A percentile compares a stretch with the other conserved stretches of the same genome.
Conservation (phyloP, 371 early-diverging fungal species). For the Apophysomyces ossiformis region DNA sequence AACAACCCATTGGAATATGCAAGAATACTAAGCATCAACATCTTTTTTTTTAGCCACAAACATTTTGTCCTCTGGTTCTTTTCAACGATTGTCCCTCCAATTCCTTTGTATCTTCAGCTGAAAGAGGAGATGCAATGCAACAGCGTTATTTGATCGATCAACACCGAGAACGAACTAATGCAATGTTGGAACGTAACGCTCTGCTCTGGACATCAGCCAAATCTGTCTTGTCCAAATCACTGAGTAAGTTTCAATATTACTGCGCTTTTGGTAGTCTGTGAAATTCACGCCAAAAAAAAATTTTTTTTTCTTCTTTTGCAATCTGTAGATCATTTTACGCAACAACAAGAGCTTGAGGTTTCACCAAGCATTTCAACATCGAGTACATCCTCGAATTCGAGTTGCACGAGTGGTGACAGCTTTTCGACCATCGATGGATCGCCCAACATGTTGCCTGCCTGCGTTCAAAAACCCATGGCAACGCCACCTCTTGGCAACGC, state of each 20-base stretch:
- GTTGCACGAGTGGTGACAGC: conserved; percentile 25
- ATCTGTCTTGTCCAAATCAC: not conserved
- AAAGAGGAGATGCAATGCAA: conserved; percentile 12
- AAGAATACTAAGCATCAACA: not conserved
- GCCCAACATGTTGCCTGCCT: not conserved
- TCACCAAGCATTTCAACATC: conserved; percentile 33
- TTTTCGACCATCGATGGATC: conserved; percentile 21
- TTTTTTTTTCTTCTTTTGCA: no score
- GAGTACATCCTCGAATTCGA: conserved; percentile 21
- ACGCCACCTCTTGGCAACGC: conserved; percentile 6
- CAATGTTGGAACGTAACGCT: conserved; percentile 43
- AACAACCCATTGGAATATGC: not conserved
- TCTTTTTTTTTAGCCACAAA: conserved; percentile 14
- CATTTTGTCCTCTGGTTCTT: conserved; percentile 27
- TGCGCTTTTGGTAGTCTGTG: not conserved
- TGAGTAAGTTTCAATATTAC: not conserved
- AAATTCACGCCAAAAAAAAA: not conserved
- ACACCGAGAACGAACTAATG: conserved; percentile 34
- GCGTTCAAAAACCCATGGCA: not conserved
- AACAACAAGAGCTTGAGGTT: conserved; percentile 19
- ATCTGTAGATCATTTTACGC: no score
- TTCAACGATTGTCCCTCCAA: conserved; percentile 27
- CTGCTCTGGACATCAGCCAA: conserved; percentile 32
- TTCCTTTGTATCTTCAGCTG: conserved; percentile 10
- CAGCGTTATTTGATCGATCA: conserved; percentile 35